Evolutionary conservation across 495 filamentous ascomycete genomes (phyloP).

Genomic region (Xanthoparmelia taractica): DNA sequence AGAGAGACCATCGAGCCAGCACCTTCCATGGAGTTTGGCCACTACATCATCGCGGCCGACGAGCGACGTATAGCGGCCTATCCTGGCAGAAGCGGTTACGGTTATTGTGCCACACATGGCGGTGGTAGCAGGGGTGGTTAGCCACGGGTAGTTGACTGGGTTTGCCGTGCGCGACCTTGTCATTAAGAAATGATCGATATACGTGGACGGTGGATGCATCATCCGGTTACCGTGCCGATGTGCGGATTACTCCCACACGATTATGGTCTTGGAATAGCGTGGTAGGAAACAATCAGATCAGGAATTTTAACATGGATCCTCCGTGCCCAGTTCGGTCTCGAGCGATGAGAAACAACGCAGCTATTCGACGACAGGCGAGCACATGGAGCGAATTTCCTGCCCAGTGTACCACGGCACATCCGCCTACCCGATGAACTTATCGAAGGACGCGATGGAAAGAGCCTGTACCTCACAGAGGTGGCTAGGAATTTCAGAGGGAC

Average conservation of each 20-base stretch:
- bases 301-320: background rate
- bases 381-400: background rate
- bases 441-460: background rate
- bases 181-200: no score
- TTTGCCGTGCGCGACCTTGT: no score
- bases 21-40: background rate
- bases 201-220: no score
- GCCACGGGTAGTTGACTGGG: no score
- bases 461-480: background rate
- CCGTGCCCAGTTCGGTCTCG: background rate
- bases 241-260: no score
- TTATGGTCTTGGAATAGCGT: no score
- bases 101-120: no score
- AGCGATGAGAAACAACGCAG: background rate
- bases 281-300: no score
- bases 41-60: background rate
- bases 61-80: background rate
- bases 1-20: no score
- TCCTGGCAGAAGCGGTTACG: no score
- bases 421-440: background rate
- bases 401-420: background rate
- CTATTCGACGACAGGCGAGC: constrained; percentile 1
- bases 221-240: no score
- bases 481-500: background rate
- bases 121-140: no score